Base-by-base conservation (phyloP, 1,284 basidiomycete genomes). In the Leccinum angustisporum region DNA sequence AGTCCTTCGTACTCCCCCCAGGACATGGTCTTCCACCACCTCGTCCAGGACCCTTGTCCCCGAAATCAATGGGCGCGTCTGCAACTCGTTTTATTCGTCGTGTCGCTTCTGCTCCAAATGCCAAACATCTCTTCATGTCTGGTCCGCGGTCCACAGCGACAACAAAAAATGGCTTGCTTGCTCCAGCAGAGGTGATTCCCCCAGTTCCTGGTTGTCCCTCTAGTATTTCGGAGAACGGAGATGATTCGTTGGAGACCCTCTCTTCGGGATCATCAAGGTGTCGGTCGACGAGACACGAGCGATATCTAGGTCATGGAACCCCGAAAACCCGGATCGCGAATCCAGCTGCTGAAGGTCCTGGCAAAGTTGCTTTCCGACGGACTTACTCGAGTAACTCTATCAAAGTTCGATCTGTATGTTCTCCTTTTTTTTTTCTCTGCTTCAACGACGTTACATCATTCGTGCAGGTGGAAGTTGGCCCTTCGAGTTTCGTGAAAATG, bases 341-440 rank as follows among this genome's bases (percentile, higher is more conserved):
- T 65, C 77, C 77, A 13, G 69, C 70, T 21, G 66, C 71, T 33
- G 82, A 83, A 13, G 80, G 80, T 7, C 83, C 86, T 38, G 83
- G 85, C 63, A 86, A 88, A 77, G 77, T 84, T 61, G 86, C 91
- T 34, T 98, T 98, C 78, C 85, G 94, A 65, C 80, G 97, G 70
- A 98, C 97, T 52, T 99, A 99, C 77, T 96, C 93, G 54, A 95
- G 93, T 74, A 97, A 97, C 77, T 97, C 95, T 50, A 98, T 99
- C 81, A 98, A 98, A 81, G 90, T 97, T 69, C 84, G 89, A 75
- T 84, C 89, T 76, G 92, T 93, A 76, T 77, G 87, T 79, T 33
- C 46, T 34, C 62, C 53, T 27, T 21, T 48, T 52, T 50, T 18
- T 18, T 5, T 2, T 18, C 40, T 54, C 58, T 59, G 52, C 18